Conservation (phyloP, 176 grass and related monocot genomes). For the Poa annua region DNA sequence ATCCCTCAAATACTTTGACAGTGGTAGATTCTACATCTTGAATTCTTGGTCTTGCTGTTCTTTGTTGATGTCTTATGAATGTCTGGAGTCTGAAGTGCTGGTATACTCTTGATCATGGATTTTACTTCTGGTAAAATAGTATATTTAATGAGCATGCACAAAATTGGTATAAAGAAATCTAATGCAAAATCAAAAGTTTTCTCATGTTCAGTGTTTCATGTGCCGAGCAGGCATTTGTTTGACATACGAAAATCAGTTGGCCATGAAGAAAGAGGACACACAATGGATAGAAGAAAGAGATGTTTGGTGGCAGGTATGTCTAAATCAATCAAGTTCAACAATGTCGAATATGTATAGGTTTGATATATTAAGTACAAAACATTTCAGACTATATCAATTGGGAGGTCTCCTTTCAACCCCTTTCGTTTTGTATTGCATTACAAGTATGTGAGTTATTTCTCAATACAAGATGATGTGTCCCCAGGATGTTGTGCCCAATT, state of each 20-base stretch:
- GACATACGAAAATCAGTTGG: slow-evolving; percentile 77
- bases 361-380: slow-evolving; percentile 8
- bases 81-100: background rate
- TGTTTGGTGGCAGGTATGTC: slow-evolving; percentile 92
- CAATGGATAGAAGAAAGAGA: slow-evolving; percentile 76
- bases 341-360: background rate
- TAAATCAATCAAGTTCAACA: slow-evolving; percentile 23
- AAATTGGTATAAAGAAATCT: background rate
- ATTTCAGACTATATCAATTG: background rate
- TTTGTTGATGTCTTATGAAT: background rate
- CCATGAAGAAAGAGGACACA: slow-evolving; percentile 79
- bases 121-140: background rate
- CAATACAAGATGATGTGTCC: slow-evolving; percentile 5
- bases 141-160: background rate
- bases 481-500: slow-evolving; percentile 82
- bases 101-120: background rate
- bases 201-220: slow-evolving; percentile 20
- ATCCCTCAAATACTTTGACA: background rate
- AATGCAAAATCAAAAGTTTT: background rate
- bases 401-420: background rate
- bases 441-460: slow-evolving; percentile 15
- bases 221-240: slow-evolving; percentile 73
- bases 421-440: slow-evolving; percentile 7
- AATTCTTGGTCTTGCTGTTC: background rate
- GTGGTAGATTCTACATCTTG: background rate